phyloP scores from a whole-genome alignment of 805 yeast species.

The Candida khao-thaluensis region DNA sequence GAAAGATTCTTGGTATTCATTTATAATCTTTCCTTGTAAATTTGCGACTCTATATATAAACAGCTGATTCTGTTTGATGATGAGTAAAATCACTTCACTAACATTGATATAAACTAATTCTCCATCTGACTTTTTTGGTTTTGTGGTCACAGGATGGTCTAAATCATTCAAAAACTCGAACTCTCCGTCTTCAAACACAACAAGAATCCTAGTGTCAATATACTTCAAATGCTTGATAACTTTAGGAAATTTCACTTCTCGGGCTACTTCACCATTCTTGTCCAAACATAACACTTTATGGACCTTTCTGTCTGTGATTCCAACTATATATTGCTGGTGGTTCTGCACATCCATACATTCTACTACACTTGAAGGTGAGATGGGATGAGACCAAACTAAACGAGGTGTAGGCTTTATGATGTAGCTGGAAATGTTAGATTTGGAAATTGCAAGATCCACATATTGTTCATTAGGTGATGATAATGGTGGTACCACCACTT shows the following conservation, averaged over 20 bases:
- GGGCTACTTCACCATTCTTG: conserved; percentile 9
- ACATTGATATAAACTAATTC: conserved; percentile 13
- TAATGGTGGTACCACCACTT: conserved; percentile 24
- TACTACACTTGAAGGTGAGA: conserved; percentile 47
- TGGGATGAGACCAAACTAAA: conserved; percentile 53
- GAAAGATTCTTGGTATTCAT: conserved; percentile 4
- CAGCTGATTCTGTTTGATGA: conserved; percentile 11
- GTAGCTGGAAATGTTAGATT: conserved; percentile 51
- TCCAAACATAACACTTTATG: conserved; percentile 25
- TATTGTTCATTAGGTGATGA: conserved; percentile 25
- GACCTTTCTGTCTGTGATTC: conserved; percentile 35
- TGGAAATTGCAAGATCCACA: conserved; percentile 54
- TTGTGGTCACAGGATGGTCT: neutral
- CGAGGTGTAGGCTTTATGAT: conserved; percentile 58
- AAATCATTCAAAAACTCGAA: conserved; percentile 3
- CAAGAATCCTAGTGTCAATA: conserved; percentile 1
- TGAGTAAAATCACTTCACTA: conserved; percentile 14
- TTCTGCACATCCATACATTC: conserved; percentile 37
- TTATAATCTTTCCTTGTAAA: conserved; percentile 12
- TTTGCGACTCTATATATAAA: conserved; percentile 25
- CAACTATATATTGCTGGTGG: conserved; percentile 31
- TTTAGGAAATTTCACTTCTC: conserved; percentile 4
- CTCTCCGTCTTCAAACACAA: conserved; percentile 8
- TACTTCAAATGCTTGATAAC: conserved; percentile 6
- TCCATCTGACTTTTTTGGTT: neutral